Conservation (phyloP, 495 filamentous ascomycete genomes). For the Trypethelium eluteriae region DNA sequence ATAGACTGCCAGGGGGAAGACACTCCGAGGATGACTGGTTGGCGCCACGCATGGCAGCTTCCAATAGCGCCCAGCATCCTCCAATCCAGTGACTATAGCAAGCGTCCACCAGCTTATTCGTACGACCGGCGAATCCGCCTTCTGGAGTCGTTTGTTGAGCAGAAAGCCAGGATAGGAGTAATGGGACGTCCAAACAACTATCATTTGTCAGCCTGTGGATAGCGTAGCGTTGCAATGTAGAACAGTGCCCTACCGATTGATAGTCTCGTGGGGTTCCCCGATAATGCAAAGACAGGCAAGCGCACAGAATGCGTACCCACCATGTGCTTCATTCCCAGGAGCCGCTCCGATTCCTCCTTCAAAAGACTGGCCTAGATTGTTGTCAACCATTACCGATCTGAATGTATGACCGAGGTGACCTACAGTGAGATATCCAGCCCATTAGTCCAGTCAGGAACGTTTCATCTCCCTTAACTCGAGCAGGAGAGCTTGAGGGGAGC, state of each 20-base stretch:
- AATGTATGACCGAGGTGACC: conserved; percentile 30
- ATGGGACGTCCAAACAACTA: conserved; percentile 62
- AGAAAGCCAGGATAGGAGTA: conserved; percentile 77
- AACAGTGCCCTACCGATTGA: conserved; percentile 47
- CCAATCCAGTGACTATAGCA: conserved; percentile 98
- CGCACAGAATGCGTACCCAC: conserved; percentile 93
- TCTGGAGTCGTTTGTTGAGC: conserved; percentile 85
- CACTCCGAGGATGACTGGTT: not conserved
- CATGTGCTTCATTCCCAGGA: conserved; percentile 84
- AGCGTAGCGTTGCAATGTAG: not conserved
- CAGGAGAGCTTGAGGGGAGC: conserved; percentile 55
- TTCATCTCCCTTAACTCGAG: conserved; percentile 40
- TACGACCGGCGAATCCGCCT: conserved; percentile 82
- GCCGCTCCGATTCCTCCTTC: conserved; percentile 84
- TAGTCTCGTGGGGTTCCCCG: conserved; percentile 62
- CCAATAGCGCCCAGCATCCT: conserved; percentile 81
- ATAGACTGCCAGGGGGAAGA: conserved; percentile 41
- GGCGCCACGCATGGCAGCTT: conserved; percentile 62
- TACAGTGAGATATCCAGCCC: conserved; percentile 77
- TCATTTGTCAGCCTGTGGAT: not conserved
- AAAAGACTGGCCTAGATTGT: conserved; percentile 67
- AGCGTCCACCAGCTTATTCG: conserved; percentile 97
- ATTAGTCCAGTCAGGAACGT: conserved; percentile 60
- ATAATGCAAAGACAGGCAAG: conserved; percentile 79
- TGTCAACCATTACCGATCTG: not conserved